Base-by-base conservation (phyloP, 768 basidiomycete species). In the Leccinum arenicola region DNA sequence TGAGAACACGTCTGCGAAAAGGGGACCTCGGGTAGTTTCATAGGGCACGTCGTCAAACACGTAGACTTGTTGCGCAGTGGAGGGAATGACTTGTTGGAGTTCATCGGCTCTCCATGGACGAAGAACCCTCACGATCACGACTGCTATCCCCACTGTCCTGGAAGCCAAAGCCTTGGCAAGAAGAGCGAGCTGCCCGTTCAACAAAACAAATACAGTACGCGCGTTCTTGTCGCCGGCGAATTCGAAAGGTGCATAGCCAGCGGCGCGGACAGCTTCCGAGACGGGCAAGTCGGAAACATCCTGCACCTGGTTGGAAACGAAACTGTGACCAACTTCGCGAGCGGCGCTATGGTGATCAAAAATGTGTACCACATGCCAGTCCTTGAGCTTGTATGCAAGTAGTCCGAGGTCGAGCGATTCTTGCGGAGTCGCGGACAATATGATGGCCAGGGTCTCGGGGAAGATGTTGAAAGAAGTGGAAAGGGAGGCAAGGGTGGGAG, bases 281-380 rank as follows among this genome's bases (percentile, higher is more conserved):
- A 89, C 66, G 15, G 75, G 61, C 25, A 70, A 55, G 57, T 61
- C 62, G 45, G 71, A 57, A 21, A 71, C 63, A 1, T 71, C 66
- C 23, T 75, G 74, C 0, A 70, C 60, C 5, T 73, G 65, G 2
- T 80, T 56, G 9, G 79, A 78, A 27, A 73, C 65, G 38, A 85
- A 73, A 35, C 78, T 67, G 55, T 86, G 82, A 3, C 89, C 85
- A 35, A 83, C 76, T 74, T 98, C 94, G 25, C 96, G 87, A 35
- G 87, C 79, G 33, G 86, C 80, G 61, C 85, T 84, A 68, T 91
- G 81, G 65, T 96, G 91, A 73, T 98, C 95, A 69, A 98, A 95
- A 45, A 98, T 76, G 72, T 98, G 94, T 56, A 95, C 81, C 57
- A 91, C 86, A 73, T 96, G 92, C 45, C 76, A 81, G 19, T 76